These are phyloP conservation scores for Alisma plantagoaquatica DNA, from an alignment of 106 monocot genomes.

Conservation along the genomic window DNA sequence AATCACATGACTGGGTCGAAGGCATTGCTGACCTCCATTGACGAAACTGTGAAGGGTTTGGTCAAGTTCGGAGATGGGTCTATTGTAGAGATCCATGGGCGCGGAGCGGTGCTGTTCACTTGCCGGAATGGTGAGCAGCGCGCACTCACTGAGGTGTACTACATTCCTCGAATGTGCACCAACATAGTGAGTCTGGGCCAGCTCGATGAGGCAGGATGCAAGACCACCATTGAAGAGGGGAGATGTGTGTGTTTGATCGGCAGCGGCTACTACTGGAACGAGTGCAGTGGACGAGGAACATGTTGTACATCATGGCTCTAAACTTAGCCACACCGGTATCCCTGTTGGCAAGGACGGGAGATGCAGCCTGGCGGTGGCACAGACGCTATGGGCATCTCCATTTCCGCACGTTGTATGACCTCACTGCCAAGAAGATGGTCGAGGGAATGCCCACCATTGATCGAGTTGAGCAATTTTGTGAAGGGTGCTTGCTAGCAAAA, in stretches of 20 bases:
- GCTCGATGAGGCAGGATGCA: neutral
- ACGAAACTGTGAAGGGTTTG: neutral
- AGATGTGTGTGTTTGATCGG: neutral
- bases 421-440: no score
- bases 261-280: neutral
- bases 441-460: no score
- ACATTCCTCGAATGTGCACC: neutral
- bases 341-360: no score
- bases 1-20: neutral
- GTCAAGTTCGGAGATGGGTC: conserved; percentile 2
- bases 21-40: neutral
- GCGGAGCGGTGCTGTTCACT: neutral
- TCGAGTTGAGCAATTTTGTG: no score
- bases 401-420: no score
- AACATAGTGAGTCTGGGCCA: conserved; percentile 3
- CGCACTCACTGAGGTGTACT: conserved; percentile 3
- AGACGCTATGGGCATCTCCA: no score
- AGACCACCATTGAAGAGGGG: neutral
- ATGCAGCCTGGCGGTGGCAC: no score
- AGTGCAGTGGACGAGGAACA: neutral
- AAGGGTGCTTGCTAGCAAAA: no score
- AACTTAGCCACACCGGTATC: neutral
- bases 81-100: conserved; percentile 2
- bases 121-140: conserved; percentile 5
- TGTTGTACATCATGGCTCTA: neutral